Evolutionary conservation across 1,284 basidiomycete species (phyloP), one percentile per base, ranked within the genome.

Genomic region (Melampsora larici-populina): DNA sequence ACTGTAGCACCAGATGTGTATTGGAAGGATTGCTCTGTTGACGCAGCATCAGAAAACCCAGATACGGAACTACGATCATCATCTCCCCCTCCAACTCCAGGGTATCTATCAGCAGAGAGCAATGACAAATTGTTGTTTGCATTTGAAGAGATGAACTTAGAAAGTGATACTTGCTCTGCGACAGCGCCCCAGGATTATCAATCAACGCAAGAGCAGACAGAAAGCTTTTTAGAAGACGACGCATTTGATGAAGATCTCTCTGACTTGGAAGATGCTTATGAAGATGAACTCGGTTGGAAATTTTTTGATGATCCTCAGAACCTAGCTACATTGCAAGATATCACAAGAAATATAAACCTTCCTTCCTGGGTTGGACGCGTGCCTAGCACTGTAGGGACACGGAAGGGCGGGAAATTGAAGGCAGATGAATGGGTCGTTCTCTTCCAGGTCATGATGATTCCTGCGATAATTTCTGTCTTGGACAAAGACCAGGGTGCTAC

Each of bases 391-490:
- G n/a, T n/a, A n/a, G n/a, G n/a, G n/a, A n/a, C n/a, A n/a, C n/a
- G n/a, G n/a, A n/a, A n/a, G n/a, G n/a, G n/a, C n/a, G n/a, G n/a
- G n/a, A n/a, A n/a, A n/a, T 63, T 73, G 15, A 73, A 63, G 51
- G 70, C 70, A 63, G 60, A 73, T 65, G 70, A 73, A 48, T 73
- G 70, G 70, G 31, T 65, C 29, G 46, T 73, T 15, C 70, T 73
- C 31, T 73, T 73, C 15, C 58, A 46, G 29, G 48, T 73, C 40
- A 63, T 73, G 21, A 55, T 73, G 6, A 18, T 73, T 65, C 70
- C 70, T 17, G 36, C 70, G 11, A 21, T 73, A 33, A 17, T 73
- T n/a, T 15, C 24, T 21, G 48, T 64, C 33, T 29, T 64, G 21
- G 9, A 33, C 8, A 63, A 26, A 31, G 62, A 64, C 17, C 18